Evolutionary conservation across 257 asterid species (phyloP), one percentile per base, ranked within the genome.

Genomic region (Lycium barbarum): DNA sequence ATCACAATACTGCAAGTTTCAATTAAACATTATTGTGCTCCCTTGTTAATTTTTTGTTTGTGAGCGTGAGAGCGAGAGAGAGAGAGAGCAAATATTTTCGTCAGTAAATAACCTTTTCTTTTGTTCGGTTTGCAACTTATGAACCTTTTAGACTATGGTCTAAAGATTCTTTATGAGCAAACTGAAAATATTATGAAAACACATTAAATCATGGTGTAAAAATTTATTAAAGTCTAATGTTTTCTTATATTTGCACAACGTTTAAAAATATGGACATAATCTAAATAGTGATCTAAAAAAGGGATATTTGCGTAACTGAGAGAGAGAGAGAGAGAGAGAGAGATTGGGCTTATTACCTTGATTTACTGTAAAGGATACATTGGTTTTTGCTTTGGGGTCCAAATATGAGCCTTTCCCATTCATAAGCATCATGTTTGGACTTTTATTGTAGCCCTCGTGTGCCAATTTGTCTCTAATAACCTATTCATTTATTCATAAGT

Each of bases 391-490:
- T 59, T 54, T 79, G 47, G 94, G 86, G 62, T 83, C 86, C 22
- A 79, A 58, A 26, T 18, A 93, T 15, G 97, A 91, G 58, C 91
- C 90, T 87, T 92, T 94, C 14, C 98, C 98, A 72, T 94, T 94
- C 90, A 93, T 90, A 33, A 94, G 94, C 85, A 94, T 91, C 86
- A 81, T 81, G 7, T 58, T 84, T 0, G 91, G 90, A 9, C 38
- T 26, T 66, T 68, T 22, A 51, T 51, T 33, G 20, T 76, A 26
- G 13, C 65, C 82, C 59, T 49, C 62, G 51, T 86, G 87, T 1
- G 76, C 40, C 66, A 83, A 53, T 2, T 65, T 84, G 61, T 83
- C n/a, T 66, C 94, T 74, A 22, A 88, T 87, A 49, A 67, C 88
- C 97, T 93, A 86, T 20, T n/a, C 7, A 79, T 67, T 51, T 85